Evolutionary conservation across 352 stramenopile species (phyloP).

Genomic region (Plasmopara viticola): DNA sequence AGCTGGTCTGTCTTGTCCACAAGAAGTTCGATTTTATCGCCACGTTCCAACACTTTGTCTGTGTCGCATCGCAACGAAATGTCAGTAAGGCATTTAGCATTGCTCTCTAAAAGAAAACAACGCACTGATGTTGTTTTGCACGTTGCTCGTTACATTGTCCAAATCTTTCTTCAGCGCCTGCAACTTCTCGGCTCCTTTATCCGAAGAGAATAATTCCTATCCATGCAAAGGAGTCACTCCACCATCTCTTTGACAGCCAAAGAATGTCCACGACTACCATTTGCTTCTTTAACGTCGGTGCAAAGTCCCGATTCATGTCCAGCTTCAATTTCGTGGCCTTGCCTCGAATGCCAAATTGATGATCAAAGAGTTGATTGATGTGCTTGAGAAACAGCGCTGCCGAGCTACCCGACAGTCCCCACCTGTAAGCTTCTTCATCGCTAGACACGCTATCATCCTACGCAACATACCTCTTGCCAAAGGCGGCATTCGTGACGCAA

Average conservation of each 20-base stretch:
- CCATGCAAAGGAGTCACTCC: conserved; percentile 4
- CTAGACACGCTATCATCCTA: too few species aligned
- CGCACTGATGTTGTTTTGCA: conserved; percentile 82
- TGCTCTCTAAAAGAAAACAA: not conserved
- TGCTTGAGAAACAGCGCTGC: conserved; percentile 78
- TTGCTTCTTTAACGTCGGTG: conserved; percentile 74
- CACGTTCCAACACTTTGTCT: conserved; percentile 80
- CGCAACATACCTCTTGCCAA: conserved; percentile 61
- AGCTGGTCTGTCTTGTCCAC: conserved; percentile 85
- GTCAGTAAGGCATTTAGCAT: conserved; percentile 1
- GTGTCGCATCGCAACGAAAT: not conserved
- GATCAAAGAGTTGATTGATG: conserved; percentile 83
- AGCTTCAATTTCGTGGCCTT: conserved; percentile 86
- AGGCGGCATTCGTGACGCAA: conserved; percentile 71
- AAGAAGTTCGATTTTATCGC: conserved; percentile 84
- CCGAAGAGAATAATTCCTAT: conserved; percentile 73
- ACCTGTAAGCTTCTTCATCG: not conserved
- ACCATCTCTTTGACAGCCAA: not conserved
- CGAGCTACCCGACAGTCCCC: conserved; percentile 28
- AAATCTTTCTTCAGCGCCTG: conserved; percentile 78
- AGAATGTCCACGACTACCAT: conserved; percentile 36
- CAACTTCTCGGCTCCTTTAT: conserved; percentile 67
- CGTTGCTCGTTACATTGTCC: conserved; percentile 68
- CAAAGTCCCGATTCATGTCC: conserved; percentile 85
- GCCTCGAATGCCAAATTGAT: conserved; percentile 79